These are phyloP conservation scores for Yamadazyma diddensiae DNA, from an alignment of 1,139 yeast genomes.

Conservation along the genomic window DNA sequence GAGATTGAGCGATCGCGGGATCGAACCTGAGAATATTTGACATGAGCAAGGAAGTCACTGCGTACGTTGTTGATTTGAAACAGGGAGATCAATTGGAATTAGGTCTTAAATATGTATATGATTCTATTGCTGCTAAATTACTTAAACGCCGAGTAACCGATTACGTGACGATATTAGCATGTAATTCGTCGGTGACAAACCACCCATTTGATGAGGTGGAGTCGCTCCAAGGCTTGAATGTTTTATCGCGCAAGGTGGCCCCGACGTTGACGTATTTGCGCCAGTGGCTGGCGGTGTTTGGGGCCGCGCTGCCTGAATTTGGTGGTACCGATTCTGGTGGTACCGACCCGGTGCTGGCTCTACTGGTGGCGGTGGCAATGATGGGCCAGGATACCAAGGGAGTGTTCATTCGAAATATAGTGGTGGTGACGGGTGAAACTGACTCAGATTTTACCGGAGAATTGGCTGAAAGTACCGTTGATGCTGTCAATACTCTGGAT, in stretches of 20 bases:
- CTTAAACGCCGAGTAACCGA: slow-evolving; percentile 57
- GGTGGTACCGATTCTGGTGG: neutral
- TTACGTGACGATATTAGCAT: slow-evolving; percentile 44
- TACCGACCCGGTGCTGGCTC: slow-evolving; percentile 27
- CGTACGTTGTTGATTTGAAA: slow-evolving; percentile 53
- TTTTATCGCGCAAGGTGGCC: slow-evolving; percentile 19
- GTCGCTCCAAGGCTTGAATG: slow-evolving; percentile 25
- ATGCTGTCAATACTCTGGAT: slow-evolving; percentile 18
- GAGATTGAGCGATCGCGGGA: no score
- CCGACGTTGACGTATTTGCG: slow-evolving; percentile 23
- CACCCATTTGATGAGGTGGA: slow-evolving; percentile 20
- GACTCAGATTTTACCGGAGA: slow-evolving; percentile 13
- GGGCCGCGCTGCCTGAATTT: no score
- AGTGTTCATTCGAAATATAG: slow-evolving; percentile 36
- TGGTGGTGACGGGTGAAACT: slow-evolving; percentile 40
- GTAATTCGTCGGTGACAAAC: slow-evolving; percentile 29
- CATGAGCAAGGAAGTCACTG: slow-evolving; percentile 43
- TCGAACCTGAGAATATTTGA: no score
- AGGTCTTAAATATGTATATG: slow-evolving; percentile 40
- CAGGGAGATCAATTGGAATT: slow-evolving; percentile 35
- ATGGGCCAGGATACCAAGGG: slow-evolving; percentile 28
- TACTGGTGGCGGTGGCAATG: slow-evolving; percentile 28
- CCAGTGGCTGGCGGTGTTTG: no score
- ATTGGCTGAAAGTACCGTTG: slow-evolving; percentile 16
- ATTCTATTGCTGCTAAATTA: slow-evolving; percentile 41